These are phyloP conservation scores for Gryganskiella cystojenkinii DNA, from an alignment of 192 early-diverging fungal genomes.

Conservation along the genomic window DNA sequence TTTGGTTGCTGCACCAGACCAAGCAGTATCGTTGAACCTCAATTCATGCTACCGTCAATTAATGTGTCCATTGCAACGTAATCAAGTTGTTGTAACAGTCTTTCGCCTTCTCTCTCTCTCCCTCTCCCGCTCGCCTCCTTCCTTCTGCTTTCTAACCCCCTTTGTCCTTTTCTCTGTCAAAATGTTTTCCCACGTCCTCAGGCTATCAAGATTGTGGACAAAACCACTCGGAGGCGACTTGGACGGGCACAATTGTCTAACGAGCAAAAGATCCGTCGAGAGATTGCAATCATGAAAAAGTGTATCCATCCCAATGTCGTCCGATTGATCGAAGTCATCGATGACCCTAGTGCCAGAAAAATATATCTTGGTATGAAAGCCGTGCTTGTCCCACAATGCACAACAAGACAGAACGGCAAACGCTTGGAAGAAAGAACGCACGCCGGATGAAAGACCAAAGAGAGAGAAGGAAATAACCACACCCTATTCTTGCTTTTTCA, in stretches of 20 bases:
- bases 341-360: conserved; percentile 89
- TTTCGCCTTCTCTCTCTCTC: too few relatives aligned
- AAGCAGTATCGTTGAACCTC: too few relatives aligned
- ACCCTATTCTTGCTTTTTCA: too few relatives aligned
- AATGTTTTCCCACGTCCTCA: conserved; percentile 9
- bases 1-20: too few relatives aligned
- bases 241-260: conserved; percentile 54
- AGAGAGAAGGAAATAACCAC: too few relatives aligned
- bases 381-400: too few relatives aligned
- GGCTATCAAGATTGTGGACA: conserved; percentile 60
- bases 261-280: conserved; percentile 90
- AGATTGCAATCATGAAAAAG: conserved; percentile 97
- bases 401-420: too few relatives aligned
- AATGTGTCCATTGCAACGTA: too few relatives aligned
- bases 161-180: neutral
- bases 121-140: neutral
- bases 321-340: conserved; percentile 91
- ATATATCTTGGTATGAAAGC: conserved; percentile 87
- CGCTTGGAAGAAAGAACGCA: too few relatives aligned
- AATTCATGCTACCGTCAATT: too few relatives aligned
- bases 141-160: neutral
- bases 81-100: too few relatives aligned
- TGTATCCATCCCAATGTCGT: conserved; percentile 94
- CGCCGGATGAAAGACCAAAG: too few relatives aligned
- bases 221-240: conserved; percentile 52